Evolutionary conservation across 2,329 filamentous ascomycete species (phyloP), one percentile per base, ranked within the genome.

Genomic region (Tolypocladium paradoxum): DNA sequence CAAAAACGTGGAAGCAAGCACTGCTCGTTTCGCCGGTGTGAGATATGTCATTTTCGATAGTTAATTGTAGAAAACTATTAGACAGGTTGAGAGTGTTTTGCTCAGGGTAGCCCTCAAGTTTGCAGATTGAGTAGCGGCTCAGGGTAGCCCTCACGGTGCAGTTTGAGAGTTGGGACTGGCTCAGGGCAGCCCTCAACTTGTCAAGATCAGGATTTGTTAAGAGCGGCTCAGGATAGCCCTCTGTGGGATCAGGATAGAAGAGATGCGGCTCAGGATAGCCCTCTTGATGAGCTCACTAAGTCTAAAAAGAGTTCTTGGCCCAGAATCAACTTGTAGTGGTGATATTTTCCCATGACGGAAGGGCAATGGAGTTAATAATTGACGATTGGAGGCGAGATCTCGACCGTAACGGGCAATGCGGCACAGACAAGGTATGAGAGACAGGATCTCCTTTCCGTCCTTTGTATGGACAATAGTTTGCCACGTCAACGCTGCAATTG

Each of bases 201-300:
- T 50, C 37, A 48, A 29, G 22, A 51, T 50, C 50, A 51, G 50
- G 50, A 49, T 49, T 36, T 52, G 36, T 52, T n/a, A 52, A 54
- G 54, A 54, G 54, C 50, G 50, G 51, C 57, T 58, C 57, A 58
- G 57, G 57, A 57, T 58, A 58, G 57, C 57, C 53, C 56, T 52
- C 55, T 56, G 52, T 52, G 50, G 48, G 31, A 50, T 31, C 46
- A 48, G 46, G 46, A 48, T 38, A 35, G 31, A 35, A 48, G 55
- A 56, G 38, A n/a, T n/a, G n/a, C n/a, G n/a, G n/a, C n/a, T 36
- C 33, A 49, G 35, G 48, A 49, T 49, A 51, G 38, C 37, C 49
- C 49, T 50, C 49, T 50, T 50, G 35, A 18, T 46, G 43, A 31
- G 2, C n/a, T 46, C 24, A 20, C 16, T 8, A 31, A 46, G 8